These are phyloP conservation scores for Irpex sp. DNA, from an alignment of 1,284 basidiomycete genomes.

Conservation along the genomic window DNA sequence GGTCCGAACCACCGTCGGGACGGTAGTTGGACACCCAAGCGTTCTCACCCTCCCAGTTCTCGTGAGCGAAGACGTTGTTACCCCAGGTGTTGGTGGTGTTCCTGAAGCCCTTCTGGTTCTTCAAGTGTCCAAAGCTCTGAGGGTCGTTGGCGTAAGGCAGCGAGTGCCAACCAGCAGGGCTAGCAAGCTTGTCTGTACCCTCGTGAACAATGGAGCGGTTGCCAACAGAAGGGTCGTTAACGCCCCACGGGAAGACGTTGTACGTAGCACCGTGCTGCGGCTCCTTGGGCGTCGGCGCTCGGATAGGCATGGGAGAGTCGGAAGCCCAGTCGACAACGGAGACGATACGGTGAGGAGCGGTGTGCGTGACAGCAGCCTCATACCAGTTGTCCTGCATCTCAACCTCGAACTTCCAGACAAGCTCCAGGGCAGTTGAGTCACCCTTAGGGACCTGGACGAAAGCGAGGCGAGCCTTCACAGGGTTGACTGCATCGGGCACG, in stretches of 20 bases:
- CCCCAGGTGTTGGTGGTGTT: slow-evolving; percentile 84
- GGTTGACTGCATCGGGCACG: slow-evolving; percentile 69
- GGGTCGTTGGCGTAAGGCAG: slow-evolving; percentile 63
- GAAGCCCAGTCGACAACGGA: slow-evolving; percentile 84
- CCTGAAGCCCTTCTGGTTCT: slow-evolving; percentile 34
- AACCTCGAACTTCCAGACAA: slow-evolving; percentile 82
- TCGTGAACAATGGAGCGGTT: slow-evolving; percentile 54
- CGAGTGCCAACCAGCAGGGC: slow-evolving; percentile 87
- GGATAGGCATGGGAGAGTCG: slow-evolving; percentile 32
- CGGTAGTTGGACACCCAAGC: slow-evolving; percentile 77
- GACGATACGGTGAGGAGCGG: slow-evolving; percentile 64
- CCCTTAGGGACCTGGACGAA: slow-evolving; percentile 72
- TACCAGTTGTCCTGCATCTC: slow-evolving; percentile 89
- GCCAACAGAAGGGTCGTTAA: slow-evolving; percentile 70
- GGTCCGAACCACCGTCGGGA: slow-evolving; percentile 46
- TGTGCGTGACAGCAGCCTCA: slow-evolving; percentile 65
- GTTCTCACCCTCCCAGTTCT: slow-evolving; percentile 86
- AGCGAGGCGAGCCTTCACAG: slow-evolving; percentile 68
- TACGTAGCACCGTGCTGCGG: slow-evolving; percentile 43
- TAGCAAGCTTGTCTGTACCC: slow-evolving; percentile 70
- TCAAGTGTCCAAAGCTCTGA: background rate
- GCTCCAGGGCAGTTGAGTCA: slow-evolving; percentile 49
- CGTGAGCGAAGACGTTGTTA: slow-evolving; percentile 89
- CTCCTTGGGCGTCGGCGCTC: slow-evolving; percentile 37
- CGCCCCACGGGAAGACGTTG: slow-evolving; percentile 70